Conservation (phyloP, 129 eudicot species). For the Kitagawia praeruptora region DNA sequence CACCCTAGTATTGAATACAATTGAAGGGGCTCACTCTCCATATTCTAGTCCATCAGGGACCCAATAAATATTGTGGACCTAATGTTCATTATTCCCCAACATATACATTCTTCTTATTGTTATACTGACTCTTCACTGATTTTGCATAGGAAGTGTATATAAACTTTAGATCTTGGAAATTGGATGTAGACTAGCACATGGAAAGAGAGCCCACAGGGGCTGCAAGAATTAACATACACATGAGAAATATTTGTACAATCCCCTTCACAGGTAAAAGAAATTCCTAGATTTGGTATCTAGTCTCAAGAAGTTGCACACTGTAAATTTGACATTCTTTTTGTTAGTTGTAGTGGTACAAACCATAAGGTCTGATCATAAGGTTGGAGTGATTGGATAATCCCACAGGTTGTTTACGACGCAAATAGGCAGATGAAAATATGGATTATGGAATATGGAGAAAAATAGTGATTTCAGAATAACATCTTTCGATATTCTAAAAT, state of each 20-base stretch:
- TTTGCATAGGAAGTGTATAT: slow-evolving; percentile 10
- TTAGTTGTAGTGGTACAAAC: not conserved
- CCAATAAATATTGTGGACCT: slow-evolving; percentile 35
- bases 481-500: not conserved
- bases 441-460: not conserved
- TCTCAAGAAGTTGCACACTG: not conserved
- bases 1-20: slow-evolving; percentile 16
- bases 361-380: not conserved
- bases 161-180: slow-evolving; percentile 8
- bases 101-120: slow-evolving; percentile 22
- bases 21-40: slow-evolving; percentile 25
- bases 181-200: slow-evolving; percentile 9
- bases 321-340: not conserved
- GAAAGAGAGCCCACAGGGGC: slow-evolving; percentile 4
- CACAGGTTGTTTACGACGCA: not conserved
- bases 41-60: slow-evolving; percentile 30
- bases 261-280: not conserved
- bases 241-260: not conserved
- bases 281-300: not conserved
- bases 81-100: slow-evolving; percentile 22
- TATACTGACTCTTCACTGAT: slow-evolving; percentile 28
- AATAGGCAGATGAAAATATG: not conserved
- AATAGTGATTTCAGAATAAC: not conserved
- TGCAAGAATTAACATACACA: not conserved
- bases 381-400: not conserved